Evolutionary conservation across 163 green algal genomes (phyloP), one percentile per base, ranked within the genome.

Genomic region (Prototheca cutis): DNA sequence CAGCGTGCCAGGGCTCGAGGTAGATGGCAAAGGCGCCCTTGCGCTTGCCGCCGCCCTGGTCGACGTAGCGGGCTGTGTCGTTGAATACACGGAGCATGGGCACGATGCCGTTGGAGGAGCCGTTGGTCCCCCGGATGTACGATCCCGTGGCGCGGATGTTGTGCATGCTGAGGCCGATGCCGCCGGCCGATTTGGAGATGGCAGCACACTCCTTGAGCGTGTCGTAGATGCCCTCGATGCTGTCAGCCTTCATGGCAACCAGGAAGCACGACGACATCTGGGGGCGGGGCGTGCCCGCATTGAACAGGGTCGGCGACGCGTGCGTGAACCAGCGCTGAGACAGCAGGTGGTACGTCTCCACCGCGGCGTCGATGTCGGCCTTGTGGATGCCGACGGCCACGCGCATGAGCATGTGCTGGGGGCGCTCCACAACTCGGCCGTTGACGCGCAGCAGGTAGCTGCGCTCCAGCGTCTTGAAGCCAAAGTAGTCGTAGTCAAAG

Each of bases 401-500:
- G 33, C 93, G 83, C 93, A 99, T 99, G 24, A 99, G 85, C 92
- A 99, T 97, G 79, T 99, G 93, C 85, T 99, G 93, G 8, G 93
- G 93, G 29, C 93, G 78, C 79, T 99, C 93, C 30, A 98, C 80
- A n/a, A 99, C 86, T 52, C 81, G 79, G 60, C 87, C 89, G 71
- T 97, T 88, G 27, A 98, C 80, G 28, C 88, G 81, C 54, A 99
- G 83, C 59, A 99, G 79, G 80, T 99, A 99, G 4, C 88, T 97
- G 8, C 93, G 79, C 82, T 99, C 93, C 63, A 99, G 82, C 0
- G 93, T 99, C 87, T 99, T 98, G 84, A 97, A 99, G 23, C 93
- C 93, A 72, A 99, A 99, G 84, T 97, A 99, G 76, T 99, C 93
- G 62, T 97, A 99, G 72, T 98, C 91, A 73, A 98, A 98, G 78